Conservation (phyloP, 306 rosid species). For the Ceratonia siliqua region DNA sequence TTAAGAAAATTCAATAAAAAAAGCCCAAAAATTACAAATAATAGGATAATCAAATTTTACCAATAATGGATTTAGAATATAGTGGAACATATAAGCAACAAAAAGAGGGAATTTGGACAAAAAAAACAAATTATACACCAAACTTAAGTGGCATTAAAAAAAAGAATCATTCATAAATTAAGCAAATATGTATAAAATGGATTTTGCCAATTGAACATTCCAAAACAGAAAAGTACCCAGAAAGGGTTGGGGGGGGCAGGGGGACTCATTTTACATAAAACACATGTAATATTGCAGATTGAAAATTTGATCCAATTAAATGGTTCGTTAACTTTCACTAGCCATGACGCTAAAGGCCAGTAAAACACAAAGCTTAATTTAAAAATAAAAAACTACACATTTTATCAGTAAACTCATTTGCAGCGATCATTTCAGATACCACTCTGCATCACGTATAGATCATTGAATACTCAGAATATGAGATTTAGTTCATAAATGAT, state of each 20-base stretch:
- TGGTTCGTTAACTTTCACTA: conserved; percentile 12
- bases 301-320: not conserved
- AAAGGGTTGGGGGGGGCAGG: too few relatives aligned
- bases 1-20: conserved; percentile 8
- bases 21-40: not conserved
- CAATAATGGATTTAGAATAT: not conserved
- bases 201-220: not conserved
- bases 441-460: not conserved
- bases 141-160: not conserved
- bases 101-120: not conserved
- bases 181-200: not conserved
- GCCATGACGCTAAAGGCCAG: not conserved
- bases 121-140: not conserved
- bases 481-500: not conserved
- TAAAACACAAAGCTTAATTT: not conserved
- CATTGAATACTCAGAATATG: not conserved
- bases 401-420: conserved; percentile 8
- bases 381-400: not conserved
- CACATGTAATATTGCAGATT: not conserved
- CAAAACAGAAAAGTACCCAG: not conserved
- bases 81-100: not conserved
- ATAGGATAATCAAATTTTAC: not conserved
- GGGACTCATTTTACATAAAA: not conserved
- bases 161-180: not conserved
- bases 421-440: not conserved